Conservation (phyloP, 768 basidiomycete species). For the Hemileccinum impolitum region DNA sequence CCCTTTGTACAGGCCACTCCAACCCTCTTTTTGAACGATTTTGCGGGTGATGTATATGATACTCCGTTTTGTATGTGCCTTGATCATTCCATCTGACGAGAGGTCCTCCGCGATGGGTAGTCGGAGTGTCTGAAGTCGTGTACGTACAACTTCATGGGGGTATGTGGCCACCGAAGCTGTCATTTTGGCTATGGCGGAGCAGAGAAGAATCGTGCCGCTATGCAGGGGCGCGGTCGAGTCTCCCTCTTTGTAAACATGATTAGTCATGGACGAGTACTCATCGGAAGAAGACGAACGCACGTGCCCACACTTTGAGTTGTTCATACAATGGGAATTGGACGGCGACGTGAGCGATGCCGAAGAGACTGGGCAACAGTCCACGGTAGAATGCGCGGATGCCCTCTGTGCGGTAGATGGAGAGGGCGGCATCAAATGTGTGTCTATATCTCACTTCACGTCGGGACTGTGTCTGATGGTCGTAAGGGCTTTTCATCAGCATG, state of each 20-base stretch:
- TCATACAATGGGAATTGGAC: slow-evolving; percentile 99
- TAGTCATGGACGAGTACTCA: not conserved
- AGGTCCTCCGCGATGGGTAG: slow-evolving; percentile 58
- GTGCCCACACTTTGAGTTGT: slow-evolving; percentile 78
- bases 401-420: slow-evolving; percentile 87
- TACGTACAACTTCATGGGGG: slow-evolving; percentile 98
- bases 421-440: slow-evolving; percentile 86
- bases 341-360: slow-evolving; percentile 93
- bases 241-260: slow-evolving; percentile 20
- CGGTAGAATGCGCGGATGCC: slow-evolving; percentile 90
- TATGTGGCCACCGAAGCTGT: slow-evolving; percentile 93
- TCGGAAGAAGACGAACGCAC: slow-evolving; percentile 49
- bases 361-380: slow-evolving; percentile 85
- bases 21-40: slow-evolving; percentile 80
- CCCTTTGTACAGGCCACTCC: slow-evolving; percentile 88
- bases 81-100: slow-evolving; percentile 62
- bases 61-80: slow-evolving; percentile 54
- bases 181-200: slow-evolving; percentile 95
- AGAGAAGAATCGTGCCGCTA: slow-evolving; percentile 67
- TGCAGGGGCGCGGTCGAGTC: slow-evolving; percentile 29
- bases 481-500: not conserved
- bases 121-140: slow-evolving; percentile 87
- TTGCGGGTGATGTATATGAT: slow-evolving; percentile 68
- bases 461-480: slow-evolving; percentile 68
- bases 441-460: slow-evolving; percentile 74